Evolutionary conservation across 768 basidiomycete species (phyloP), one percentile per base, ranked within the genome.

Genomic region (Boletus rubropictus): DNA sequence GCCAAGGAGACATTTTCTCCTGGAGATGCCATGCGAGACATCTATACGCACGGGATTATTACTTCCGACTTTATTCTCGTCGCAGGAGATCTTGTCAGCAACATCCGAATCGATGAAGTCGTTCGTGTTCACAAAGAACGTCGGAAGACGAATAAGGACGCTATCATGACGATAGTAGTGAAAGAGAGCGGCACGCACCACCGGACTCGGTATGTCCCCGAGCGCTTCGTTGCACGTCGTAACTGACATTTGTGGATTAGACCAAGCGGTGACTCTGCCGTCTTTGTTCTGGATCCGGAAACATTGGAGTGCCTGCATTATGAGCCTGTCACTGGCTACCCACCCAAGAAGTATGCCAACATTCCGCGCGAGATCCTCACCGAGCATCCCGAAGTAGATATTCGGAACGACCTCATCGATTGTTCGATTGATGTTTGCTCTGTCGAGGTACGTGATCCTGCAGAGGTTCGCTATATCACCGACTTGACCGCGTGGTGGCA

Each of bases 91-190:
- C 78, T 97, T 43, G 87, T 99, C 55, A 94, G 92, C 70, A 97
- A 90, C 63, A 78, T 97, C 55, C 81, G 82, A 50, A 86, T 99
- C 55, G 86, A 90, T 57, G 87, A 91, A 56, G 88, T 93, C 44
- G 86, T 96, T 39, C 78, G 84, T 38, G 81, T 80, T 53, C 95
- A 97, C 72, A 92, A 86, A 74, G 87, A 88, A 64, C 73, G 92
- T 42, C 74, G 91, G 51, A 85, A 84, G 66, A 78, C 74, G 50
- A 90, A 94, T 67, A 89, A 90, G 71, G 89, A 97, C 63, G 89
- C 86, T 32, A 91, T 93, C 60, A 93, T 99, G 91, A 93, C 92
- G 22, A 91, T 98, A 75, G 91, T 90, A 12, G 86, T 89, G 48
- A 89, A 89, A 67, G 82, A 86, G 67, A 80, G 80, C 55, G 86